phyloP scores from a whole-genome alignment of 2,329 filamentous ascomycete species.

The Lecanoromycetidae sp. region DNA sequence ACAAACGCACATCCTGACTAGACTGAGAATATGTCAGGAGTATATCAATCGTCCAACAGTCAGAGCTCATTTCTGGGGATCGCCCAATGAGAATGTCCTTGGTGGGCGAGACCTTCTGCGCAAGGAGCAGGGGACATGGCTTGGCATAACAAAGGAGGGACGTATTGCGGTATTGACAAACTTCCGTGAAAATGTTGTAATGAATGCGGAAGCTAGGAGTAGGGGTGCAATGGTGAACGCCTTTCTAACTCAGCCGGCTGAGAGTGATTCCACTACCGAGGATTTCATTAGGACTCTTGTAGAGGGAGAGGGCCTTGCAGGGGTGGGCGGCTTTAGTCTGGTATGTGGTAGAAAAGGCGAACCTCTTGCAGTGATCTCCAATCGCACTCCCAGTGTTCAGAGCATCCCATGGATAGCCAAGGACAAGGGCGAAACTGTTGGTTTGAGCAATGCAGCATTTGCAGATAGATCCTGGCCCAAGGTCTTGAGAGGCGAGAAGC shows the following conservation, averaged over 20 bases:
- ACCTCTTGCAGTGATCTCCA: slow-evolving; percentile 48
- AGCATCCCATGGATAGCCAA: slow-evolving; percentile 41
- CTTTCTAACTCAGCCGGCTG: slow-evolving; percentile 39
- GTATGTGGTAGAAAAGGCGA: slow-evolving; percentile 45
- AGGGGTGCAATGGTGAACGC: slow-evolving; percentile 48
- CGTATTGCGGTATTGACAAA: slow-evolving; percentile 53
- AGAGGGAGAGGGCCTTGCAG: slow-evolving; percentile 40
- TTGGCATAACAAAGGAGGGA: slow-evolving; percentile 49
- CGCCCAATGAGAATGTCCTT: slow-evolving; percentile 43
- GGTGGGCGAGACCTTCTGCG: slow-evolving; percentile 52
- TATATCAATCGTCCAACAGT: slow-evolving; percentile 50
- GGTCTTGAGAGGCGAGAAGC: slow-evolving; percentile 44
- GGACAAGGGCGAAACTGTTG: slow-evolving; percentile 40
- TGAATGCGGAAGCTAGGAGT: slow-evolving; percentile 36
- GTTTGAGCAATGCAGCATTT: slow-evolving; percentile 50
- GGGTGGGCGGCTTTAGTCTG: slow-evolving; percentile 52
- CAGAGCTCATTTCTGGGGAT: slow-evolving; percentile 47
- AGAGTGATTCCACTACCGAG: slow-evolving; percentile 33
- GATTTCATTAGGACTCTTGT: slow-evolving; percentile 44
- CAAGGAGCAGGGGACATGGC: slow-evolving; percentile 48
- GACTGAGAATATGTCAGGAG: slow-evolving; percentile 34
- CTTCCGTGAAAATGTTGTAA: slow-evolving; percentile 43
- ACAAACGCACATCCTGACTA: neutral
- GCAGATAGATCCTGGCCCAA: slow-evolving; percentile 51
- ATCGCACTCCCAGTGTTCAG: slow-evolving; percentile 43